phyloP scores from a whole-genome alignment of 345 rosid genomes.

The Hibiscus syriacus region DNA sequence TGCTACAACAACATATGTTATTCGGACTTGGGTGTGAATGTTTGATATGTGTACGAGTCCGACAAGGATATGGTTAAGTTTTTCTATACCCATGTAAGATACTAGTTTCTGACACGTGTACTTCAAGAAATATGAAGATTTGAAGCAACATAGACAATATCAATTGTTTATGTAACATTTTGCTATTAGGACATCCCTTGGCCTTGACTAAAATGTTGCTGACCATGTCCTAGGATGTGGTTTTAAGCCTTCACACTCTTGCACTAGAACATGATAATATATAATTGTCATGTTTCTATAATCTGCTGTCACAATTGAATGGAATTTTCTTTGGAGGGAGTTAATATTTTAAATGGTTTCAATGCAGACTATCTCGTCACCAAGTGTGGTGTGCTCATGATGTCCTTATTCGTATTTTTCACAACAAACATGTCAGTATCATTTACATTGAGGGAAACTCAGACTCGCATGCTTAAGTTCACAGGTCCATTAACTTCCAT shows the following conservation, averaged over 20 bases:
- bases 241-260: neutral
- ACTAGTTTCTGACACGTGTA: too few relatives aligned
- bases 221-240: neutral
- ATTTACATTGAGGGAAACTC: constrained; percentile 95
- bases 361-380: constrained; percentile 90
- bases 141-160: too few relatives aligned
- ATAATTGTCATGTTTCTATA: neutral
- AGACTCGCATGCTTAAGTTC: constrained; percentile 94
- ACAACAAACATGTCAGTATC: constrained; percentile 99
- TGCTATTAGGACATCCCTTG: neutral
- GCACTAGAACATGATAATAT: neutral
- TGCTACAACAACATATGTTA: neutral
- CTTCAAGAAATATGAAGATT: too few relatives aligned
- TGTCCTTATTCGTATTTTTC: constrained; percentile 97
- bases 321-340: neutral
- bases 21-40: neutral
- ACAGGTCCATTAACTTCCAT: constrained; percentile 75
- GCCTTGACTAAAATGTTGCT: neutral
- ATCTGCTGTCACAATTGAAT: neutral
- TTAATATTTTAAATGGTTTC: constrained; percentile 1
- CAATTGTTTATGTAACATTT: neutral
- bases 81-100: too few relatives aligned
- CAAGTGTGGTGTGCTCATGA: constrained; percentile 98
- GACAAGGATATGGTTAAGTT: neutral
- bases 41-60: neutral